Evolutionary conservation across 1,284 basidiomycete species (phyloP).

Genomic region (Hypsizygus ulmarius): DNA sequence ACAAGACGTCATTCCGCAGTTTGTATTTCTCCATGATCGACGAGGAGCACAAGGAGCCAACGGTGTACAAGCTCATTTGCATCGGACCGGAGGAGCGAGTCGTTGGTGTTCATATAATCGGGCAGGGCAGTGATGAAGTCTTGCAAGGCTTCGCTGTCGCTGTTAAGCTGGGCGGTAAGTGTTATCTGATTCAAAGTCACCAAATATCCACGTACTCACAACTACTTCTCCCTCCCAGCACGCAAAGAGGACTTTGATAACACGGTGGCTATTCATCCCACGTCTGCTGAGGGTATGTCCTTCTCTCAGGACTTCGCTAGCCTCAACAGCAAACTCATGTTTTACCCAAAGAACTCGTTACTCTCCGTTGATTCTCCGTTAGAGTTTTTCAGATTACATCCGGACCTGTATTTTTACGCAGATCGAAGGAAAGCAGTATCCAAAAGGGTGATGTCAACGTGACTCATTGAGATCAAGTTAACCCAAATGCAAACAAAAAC

Average conservation of each 20-base stretch:
- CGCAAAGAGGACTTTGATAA: slow-evolving; percentile 83
- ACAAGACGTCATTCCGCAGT: slow-evolving; percentile 78
- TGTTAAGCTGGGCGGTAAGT: slow-evolving; percentile 90
- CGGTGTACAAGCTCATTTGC: slow-evolving; percentile 89
- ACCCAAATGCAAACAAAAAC: too few relatives aligned
- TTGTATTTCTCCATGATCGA: slow-evolving; percentile 88
- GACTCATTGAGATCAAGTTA: too few relatives aligned
- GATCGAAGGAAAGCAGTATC: background rate
- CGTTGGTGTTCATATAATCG: slow-evolving; percentile 93
- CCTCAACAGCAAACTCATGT: slow-evolving; percentile 1
- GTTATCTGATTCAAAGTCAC: slow-evolving; percentile 2
- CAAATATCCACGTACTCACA: background rate
- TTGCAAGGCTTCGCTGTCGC: slow-evolving; percentile 95
- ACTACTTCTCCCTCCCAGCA: slow-evolving; percentile 38
- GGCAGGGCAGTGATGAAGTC: slow-evolving; percentile 86
- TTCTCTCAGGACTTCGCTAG: slow-evolving; percentile 1
- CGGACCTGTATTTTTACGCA: slow-evolving; percentile 9
- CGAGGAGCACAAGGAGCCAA: slow-evolving; percentile 88
- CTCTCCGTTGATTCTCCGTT: slow-evolving; percentile 24
- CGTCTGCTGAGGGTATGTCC: slow-evolving; percentile 66
- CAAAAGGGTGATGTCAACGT: too few relatives aligned
- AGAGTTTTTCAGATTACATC: too few relatives aligned
- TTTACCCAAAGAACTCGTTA: slow-evolving; percentile 27
- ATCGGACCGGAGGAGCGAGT: slow-evolving; percentile 90
- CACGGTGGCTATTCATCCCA: slow-evolving; percentile 91